These are phyloP conservation scores for Nissolia schottii DNA, from an alignment of 306 rosid genomes.

Conservation along the genomic window DNA sequence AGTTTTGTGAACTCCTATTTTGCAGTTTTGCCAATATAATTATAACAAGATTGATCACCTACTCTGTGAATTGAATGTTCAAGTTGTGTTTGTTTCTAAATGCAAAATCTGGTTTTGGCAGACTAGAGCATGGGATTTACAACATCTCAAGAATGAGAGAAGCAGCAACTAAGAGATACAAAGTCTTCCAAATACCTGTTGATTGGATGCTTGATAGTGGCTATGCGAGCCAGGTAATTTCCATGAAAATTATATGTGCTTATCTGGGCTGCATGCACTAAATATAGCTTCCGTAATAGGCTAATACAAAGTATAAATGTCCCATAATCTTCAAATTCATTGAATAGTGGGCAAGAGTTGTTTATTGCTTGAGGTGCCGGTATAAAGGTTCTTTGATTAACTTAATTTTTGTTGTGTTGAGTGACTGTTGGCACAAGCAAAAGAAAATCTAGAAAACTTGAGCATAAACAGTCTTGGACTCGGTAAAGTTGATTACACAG, in stretches of 20 bases:
- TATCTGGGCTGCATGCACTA: not conserved
- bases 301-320: not conserved
- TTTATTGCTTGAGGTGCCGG: not conserved
- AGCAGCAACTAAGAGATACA: slow-evolving; percentile 76
- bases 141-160: slow-evolving; percentile 87
- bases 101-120: slow-evolving; percentile 30
- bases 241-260: not conserved
- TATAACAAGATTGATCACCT: not conserved
- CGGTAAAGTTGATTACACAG: not conserved
- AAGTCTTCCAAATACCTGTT: slow-evolving; percentile 72
- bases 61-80: not conserved
- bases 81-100: not conserved
- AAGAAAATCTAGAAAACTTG: not conserved
- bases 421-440: not conserved
- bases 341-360: not conserved
- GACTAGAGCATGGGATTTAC: slow-evolving; percentile 91
- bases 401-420: not conserved
- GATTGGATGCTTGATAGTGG: slow-evolving; percentile 96
- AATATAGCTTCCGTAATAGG: not conserved
- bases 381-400: not conserved
- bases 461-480: not conserved
- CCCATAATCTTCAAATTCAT: not conserved
- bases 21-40: not conserved
- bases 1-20: not conserved
- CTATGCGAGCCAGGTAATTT: slow-evolving; percentile 71